Conservation (phyloP, 192 early-diverging fungal species). For the Funneliformis geosporum region DNA sequence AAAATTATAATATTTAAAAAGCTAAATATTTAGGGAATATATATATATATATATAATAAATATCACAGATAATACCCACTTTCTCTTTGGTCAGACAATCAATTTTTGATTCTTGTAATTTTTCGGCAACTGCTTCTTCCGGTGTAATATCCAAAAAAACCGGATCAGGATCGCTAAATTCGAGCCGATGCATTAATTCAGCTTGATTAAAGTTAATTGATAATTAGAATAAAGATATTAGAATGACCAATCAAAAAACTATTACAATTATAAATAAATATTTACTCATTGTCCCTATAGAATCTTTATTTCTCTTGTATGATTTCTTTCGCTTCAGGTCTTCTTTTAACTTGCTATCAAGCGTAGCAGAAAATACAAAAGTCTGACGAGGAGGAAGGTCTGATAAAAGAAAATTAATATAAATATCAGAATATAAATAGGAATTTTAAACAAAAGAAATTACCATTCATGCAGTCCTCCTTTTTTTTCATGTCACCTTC, state of each 20-base stretch:
- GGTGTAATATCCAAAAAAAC: slow-evolving; percentile 73
- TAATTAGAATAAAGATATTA: too few species aligned
- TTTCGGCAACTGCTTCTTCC: slow-evolving; percentile 65
- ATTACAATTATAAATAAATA: background rate
- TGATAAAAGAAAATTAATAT: slow-evolving; percentile 31
- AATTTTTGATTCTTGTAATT: slow-evolving; percentile 79
- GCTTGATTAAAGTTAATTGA: slow-evolving; percentile 38
- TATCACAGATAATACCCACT: background rate
- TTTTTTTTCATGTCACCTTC: slow-evolving; percentile 28
- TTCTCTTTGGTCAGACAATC: slow-evolving; percentile 86
- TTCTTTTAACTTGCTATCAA: slow-evolving; percentile 56
- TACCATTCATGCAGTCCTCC: background rate
- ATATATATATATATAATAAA: too few species aligned
- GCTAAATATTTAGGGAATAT: too few species aligned
- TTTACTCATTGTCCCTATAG: slow-evolving; percentile 15
- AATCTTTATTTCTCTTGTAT: background rate
- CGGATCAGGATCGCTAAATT: slow-evolving; percentile 76
- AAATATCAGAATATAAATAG: background rate
- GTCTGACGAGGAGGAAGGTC: slow-evolving; percentile 66
- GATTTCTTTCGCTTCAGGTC: slow-evolving; percentile 51
- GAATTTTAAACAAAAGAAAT: background rate
- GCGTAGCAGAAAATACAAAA: slow-evolving; percentile 92
- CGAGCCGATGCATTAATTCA: slow-evolving; percentile 71
- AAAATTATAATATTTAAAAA: background rate
- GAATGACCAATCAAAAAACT: background rate